These are phyloP conservation scores for Nitzschia inconspicua DNA, from an alignment of 108 stramenopile genomes.

Conservation along the genomic window DNA sequence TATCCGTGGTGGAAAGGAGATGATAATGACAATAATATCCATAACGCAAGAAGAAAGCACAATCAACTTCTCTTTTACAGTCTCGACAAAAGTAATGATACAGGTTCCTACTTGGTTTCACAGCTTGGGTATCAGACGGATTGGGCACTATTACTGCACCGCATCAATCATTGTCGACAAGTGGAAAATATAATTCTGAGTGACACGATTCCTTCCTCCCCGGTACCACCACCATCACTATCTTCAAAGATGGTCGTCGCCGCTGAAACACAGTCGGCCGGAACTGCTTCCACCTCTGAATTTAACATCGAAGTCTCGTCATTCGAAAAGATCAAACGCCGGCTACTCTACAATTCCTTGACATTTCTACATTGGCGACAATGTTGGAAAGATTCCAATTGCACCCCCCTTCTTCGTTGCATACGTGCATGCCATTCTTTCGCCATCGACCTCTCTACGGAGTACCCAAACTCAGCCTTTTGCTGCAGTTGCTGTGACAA, in stretches of 20 bases:
- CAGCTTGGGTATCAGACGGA: neutral
- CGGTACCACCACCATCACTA: no score
- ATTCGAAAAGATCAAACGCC: neutral
- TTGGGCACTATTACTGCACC: slow-evolving; percentile 18
- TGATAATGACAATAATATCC: neutral
- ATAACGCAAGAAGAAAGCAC: neutral
- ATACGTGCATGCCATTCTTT: neutral
- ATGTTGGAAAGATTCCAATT: neutral
- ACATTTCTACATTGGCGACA: slow-evolving; percentile 17
- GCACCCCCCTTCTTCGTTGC: neutral
- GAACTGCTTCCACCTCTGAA: neutral
- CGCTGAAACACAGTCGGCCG: neutral
- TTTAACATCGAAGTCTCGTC: neutral
- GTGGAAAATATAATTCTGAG: slow-evolving; percentile 6
- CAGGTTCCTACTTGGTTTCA: no score
- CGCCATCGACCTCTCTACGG: neutral
- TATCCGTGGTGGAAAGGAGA: neutral
- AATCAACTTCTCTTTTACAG: neutral
- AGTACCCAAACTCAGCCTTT: neutral
- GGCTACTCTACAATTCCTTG: slow-evolving; percentile 5
- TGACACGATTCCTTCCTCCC: neutral
- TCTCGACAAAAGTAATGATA: no score
- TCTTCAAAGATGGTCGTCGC: neutral
- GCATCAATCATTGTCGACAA: slow-evolving; percentile 7
- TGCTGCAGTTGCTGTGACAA: neutral